These are phyloP conservation scores for Coemansia sp. DNA, from an alignment of 192 early-diverging fungal genomes.

Conservation along the genomic window DNA sequence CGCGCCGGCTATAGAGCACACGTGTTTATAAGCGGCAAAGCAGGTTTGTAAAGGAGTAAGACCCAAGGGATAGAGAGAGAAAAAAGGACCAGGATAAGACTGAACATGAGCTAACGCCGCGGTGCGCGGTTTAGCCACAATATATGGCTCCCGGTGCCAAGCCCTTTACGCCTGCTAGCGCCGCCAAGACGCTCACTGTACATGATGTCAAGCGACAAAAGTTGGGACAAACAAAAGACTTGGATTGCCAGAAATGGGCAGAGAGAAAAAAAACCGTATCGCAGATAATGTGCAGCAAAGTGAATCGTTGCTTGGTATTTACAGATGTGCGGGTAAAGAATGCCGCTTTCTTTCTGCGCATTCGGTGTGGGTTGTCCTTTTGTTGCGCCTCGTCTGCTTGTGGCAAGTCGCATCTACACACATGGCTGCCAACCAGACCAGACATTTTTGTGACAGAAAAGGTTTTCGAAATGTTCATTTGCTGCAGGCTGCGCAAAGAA, in stretches of 20 bases:
- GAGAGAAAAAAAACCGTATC: not conserved
- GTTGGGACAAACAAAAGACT: not conserved
- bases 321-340: not conserved
- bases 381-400: constrained; percentile 1
- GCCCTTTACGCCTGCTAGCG: not conserved
- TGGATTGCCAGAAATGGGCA: constrained; percentile 1
- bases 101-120: constrained; percentile 2
- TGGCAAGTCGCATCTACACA: not conserved
- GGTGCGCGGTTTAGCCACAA: constrained; percentile 2
- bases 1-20: not conserved
- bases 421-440: not conserved
- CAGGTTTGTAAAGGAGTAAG: not conserved
- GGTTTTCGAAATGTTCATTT: not conserved
- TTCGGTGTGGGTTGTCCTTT: not conserved
- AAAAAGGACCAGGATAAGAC: not conserved
- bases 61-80: constrained; percentile 2
- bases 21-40: not conserved
- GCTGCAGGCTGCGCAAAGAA: not conserved
- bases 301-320: not conserved
- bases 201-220: constrained; percentile 8
- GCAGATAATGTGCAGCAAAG: not conserved
- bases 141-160: constrained; percentile 3
- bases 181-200: not conserved
- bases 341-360: not conserved
- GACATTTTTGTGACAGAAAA: not conserved